Evolutionary conservation across 805 yeast genomes (phyloP), one percentile per base, ranked within the genome.

Genomic region (Cyberlindnera maclurae): DNA sequence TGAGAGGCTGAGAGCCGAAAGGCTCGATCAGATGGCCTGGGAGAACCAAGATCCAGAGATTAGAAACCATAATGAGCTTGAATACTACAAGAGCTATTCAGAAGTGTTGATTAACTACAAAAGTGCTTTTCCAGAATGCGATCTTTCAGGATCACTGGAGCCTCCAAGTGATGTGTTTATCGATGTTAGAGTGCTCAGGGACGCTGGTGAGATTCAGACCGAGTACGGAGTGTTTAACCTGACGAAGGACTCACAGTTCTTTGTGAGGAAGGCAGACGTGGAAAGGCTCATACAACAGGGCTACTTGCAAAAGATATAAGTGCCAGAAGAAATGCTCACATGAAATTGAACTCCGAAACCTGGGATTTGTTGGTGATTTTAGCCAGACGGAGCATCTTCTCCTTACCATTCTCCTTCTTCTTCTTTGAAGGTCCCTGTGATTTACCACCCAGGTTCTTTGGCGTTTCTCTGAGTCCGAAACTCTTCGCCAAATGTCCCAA

Each of bases 191-290:
- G 97, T 90, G 7, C 62, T 90, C 37, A 83, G 83, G 57, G 95
- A 90, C 52, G 97, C 95, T 0, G 98, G 98, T 2, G 97, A 93
- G 56, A 87, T 90, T 27, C 96, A 89, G 55, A 93, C 98, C 0
- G 98, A 90, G 58, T 90, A 90, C 52, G 98, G 97, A 16, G 96
- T 87, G 4, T 88, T 93, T 64, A 89, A 89, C 52, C 64, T 93
- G 47, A 85, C 94, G 3, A 90, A 89, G 54, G 90, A 90, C 58
- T 84, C 96, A 3, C 97, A 93, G 55, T 89, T 90, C 55, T 90
- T 84, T 55, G 97, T 90, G 15, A 70, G 98, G 42, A 90, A 86
- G 49, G 81, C 93, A 0, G 98, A 93, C 54, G 98, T 93, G 6
- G 97, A 90, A 55, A 66, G 97, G 37, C 67, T 93, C 42, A 85